Percentiles rank a stretch among this genome's conserved stretches.
These are phyloP conservation scores for Eucalyptus virginea DNA, from an alignment of 345 rosid genomes.

Conservation along the genomic window DNA sequence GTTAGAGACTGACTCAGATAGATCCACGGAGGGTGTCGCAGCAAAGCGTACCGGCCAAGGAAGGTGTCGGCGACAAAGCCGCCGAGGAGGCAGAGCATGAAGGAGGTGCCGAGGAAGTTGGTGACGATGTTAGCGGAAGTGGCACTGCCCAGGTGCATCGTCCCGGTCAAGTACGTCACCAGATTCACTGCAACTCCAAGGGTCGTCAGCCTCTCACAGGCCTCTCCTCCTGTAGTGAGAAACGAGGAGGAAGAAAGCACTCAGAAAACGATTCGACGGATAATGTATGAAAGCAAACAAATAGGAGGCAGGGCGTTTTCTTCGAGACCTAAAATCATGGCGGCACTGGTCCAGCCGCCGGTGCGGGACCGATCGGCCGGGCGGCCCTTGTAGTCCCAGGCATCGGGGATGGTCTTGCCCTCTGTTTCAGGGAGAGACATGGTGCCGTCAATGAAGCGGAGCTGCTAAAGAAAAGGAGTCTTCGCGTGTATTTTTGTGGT, in stretches of 20 bases:
- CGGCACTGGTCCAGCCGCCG: constrained; percentile 91
- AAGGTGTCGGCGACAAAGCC: constrained; percentile 93
- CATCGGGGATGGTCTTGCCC: constrained; percentile 49
- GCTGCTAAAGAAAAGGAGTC: background rate
- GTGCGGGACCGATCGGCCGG: constrained; percentile 49
- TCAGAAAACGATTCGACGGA: background rate
- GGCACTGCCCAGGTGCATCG: constrained; percentile 91
- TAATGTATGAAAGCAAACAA: background rate
- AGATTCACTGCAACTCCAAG: constrained; percentile 87
- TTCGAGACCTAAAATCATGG: constrained; percentile 78
- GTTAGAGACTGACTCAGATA: background rate
- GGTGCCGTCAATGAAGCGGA: background rate
- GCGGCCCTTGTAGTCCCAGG: constrained; percentile 90
- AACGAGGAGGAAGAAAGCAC: background rate
- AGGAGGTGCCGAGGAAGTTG: constrained; percentile 89
- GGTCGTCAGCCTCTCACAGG: constrained; percentile 82
- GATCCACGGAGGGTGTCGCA: background rate
- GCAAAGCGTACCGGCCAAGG: constrained; percentile 63
- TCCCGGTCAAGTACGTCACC: constrained; percentile 84
- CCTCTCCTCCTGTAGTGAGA: constrained; percentile 46
- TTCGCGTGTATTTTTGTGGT: background rate
- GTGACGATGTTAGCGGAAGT: constrained; percentile 80
- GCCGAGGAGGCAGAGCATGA: constrained; percentile 90
- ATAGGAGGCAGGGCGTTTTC: background rate
- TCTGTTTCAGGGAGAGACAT: constrained; percentile 48